phyloP scores from a whole-genome alignment of 805 yeast genomes.

The Candida glaebosa region DNA sequence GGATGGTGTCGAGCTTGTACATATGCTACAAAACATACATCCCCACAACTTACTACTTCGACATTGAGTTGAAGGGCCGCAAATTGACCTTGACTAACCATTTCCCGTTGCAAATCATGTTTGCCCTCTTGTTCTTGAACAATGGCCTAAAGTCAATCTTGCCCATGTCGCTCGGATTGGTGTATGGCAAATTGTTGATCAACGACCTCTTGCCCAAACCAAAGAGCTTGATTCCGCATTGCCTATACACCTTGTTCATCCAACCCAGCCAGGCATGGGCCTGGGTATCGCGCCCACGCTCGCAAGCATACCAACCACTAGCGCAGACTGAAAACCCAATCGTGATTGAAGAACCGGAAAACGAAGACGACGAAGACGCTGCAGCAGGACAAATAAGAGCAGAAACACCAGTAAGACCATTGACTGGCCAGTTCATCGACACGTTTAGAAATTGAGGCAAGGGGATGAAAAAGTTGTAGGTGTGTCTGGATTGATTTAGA shows the following conservation, averaged over 20 bases:
- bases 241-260: slow-evolving; percentile 23
- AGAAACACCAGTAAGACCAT: slow-evolving; percentile 59
- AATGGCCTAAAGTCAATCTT: slow-evolving; percentile 33
- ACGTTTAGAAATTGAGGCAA: slow-evolving; percentile 43
- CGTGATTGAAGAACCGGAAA: slow-evolving; percentile 11
- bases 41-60: slow-evolving; percentile 34
- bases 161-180: slow-evolving; percentile 34
- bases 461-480: no score
- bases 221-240: slow-evolving; percentile 22
- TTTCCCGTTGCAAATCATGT: slow-evolving; percentile 38
- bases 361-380: slow-evolving; percentile 24
- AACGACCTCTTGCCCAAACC: slow-evolving; percentile 37
- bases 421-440: slow-evolving; percentile 59
- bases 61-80: slow-evolving; percentile 22
- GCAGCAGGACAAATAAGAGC: slow-evolving; percentile 34
- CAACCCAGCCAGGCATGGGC: slow-evolving; percentile 18
- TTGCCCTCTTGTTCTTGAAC: slow-evolving; percentile 32
- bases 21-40: slow-evolving; percentile 33
- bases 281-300: background rate
- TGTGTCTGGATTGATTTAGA: background rate
- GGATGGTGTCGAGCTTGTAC: slow-evolving; percentile 36
- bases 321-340: slow-evolving; percentile 2
- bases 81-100: slow-evolving; percentile 31
- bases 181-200: slow-evolving; percentile 34
- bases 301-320: slow-evolving; percentile 6